These are phyloP conservation scores for Francoa sonchifolia DNA, from an alignment of 441 rosid genomes.

Conservation along the genomic window DNA sequence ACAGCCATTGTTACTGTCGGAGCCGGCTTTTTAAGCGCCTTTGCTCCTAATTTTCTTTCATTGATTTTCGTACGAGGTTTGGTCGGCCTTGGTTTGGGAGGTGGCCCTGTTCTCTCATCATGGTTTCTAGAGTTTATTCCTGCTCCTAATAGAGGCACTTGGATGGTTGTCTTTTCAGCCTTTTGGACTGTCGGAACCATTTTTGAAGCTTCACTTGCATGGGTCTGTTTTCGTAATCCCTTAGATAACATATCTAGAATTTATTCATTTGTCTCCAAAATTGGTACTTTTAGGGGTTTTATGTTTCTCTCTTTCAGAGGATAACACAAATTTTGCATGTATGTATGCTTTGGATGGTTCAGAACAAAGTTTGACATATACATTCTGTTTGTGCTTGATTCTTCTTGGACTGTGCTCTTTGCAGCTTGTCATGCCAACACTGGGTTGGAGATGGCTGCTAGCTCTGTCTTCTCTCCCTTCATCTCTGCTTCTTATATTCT, in stretches of 20 bases:
- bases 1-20: slow-evolving; percentile 63
- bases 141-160: slow-evolving; percentile 74
- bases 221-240: slow-evolving; percentile 42
- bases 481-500: slow-evolving; percentile 43
- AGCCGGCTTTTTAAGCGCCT: slow-evolving; percentile 72
- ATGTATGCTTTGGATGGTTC: not conserved
- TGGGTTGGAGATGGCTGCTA: slow-evolving; percentile 81
- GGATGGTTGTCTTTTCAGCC: slow-evolving; percentile 80
- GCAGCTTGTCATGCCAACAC: slow-evolving; percentile 61
- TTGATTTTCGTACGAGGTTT: slow-evolving; percentile 53
- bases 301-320: no score
- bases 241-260: no score
- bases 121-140: slow-evolving; percentile 96
- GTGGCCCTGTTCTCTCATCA: slow-evolving; percentile 84
- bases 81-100: slow-evolving; percentile 91
- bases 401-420: no score
- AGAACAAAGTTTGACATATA: no score
- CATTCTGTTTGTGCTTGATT: no score
- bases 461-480: slow-evolving; percentile 67
- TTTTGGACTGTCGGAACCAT: slow-evolving; percentile 86
- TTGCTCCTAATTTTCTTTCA: slow-evolving; percentile 51
- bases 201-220: slow-evolving; percentile 73
- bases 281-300: no score
- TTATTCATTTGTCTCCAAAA: no score
- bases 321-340: no score